Percentiles rank a stretch among this genome's conserved stretches.
Evolutionary conservation across 345 rosid species (phyloP).

Genomic region (Mallotus nudiflorus): DNA sequence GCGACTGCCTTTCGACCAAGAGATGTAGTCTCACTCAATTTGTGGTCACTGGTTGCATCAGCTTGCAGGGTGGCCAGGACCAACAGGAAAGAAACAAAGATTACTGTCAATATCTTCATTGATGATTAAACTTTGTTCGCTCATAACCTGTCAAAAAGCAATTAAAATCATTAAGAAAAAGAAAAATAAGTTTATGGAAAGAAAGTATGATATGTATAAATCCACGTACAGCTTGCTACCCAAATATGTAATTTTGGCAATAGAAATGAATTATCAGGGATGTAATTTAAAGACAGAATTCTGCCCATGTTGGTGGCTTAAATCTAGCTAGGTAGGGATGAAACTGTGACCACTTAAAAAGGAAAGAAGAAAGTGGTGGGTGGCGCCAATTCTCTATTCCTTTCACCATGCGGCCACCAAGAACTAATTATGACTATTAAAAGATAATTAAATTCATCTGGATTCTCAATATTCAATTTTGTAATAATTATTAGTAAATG

Average conservation of each 20-base stretch:
- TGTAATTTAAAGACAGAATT: not conserved
- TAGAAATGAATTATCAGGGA: not conserved
- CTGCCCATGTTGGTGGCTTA: not conserved
- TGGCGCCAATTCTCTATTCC: too few species aligned
- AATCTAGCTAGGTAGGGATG: too few species aligned
- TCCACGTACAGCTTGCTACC: not conserved
- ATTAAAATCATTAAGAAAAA: too few species aligned
- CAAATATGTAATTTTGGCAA: not conserved
- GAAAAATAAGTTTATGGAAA: too few species aligned
- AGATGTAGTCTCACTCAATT: not conserved
- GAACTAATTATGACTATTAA: not conserved
- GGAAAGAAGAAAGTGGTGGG: not conserved
- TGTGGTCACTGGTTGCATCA: not conserved
- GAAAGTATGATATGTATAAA: too few species aligned
- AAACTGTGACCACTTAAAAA: not conserved
- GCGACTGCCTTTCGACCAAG: too few species aligned
- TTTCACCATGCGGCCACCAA: not conserved
- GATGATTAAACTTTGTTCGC: too few species aligned
- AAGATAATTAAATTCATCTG: constrained; percentile 2
- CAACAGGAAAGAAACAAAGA: not conserved
- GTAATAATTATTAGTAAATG: too few species aligned
- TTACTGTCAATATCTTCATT: constrained; percentile 4
- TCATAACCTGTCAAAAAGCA: too few species aligned
- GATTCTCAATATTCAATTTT: not conserved
- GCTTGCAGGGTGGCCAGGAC: not conserved